A percentile compares a stretch with the other conserved stretches of the same genome.
phyloP scores from a whole-genome alignment of 78 protist genomes.

The Salpingoeca rosetta region DNA sequence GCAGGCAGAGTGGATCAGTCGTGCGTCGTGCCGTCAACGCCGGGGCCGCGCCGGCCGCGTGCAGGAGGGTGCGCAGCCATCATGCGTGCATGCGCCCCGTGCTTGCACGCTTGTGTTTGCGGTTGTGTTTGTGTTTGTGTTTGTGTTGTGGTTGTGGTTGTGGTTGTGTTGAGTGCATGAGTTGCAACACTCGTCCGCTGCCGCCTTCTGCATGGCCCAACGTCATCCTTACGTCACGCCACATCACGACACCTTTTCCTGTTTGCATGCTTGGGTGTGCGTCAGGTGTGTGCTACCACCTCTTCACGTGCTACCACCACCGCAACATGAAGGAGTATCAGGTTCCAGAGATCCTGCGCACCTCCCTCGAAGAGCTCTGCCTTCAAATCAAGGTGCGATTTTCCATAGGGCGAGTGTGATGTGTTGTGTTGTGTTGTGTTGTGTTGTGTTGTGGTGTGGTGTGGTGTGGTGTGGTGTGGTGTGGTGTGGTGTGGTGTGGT shows the following conservation, averaged over 20 bases:
- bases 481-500: too few species aligned
- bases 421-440: too few species aligned
- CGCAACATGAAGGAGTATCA: conserved; percentile 7
- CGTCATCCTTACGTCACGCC: too few species aligned
- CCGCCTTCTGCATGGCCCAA: too few species aligned
- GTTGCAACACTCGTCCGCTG: too few species aligned
- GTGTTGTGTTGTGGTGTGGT: too few species aligned
- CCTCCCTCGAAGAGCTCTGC: conserved; percentile 40
- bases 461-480: too few species aligned
- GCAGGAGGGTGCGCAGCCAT: background rate
- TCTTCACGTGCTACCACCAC: conserved; percentile 32
- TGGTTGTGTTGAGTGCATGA: background rate
- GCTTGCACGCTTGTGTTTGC: background rate
- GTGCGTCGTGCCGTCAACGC: conserved; percentile 69
- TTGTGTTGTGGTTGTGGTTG: background rate
- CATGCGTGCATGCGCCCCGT: background rate
- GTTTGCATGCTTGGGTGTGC: too few species aligned
- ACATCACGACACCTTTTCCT: too few species aligned
- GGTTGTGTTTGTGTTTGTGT: background rate
- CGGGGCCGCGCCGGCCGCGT: conserved; percentile 82
- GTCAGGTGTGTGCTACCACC: conserved; percentile 34
- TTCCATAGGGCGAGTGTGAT: too few species aligned
- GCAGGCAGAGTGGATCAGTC: conserved; percentile 9
- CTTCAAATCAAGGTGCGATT: conserved; percentile 40
- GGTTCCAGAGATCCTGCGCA: conserved; percentile 68